Percentiles rank a stretch among this genome's conserved stretches.
These are phyloP conservation scores for Coffea canephora DNA, from an alignment of 257 asterid species.

Conservation along the genomic window DNA sequence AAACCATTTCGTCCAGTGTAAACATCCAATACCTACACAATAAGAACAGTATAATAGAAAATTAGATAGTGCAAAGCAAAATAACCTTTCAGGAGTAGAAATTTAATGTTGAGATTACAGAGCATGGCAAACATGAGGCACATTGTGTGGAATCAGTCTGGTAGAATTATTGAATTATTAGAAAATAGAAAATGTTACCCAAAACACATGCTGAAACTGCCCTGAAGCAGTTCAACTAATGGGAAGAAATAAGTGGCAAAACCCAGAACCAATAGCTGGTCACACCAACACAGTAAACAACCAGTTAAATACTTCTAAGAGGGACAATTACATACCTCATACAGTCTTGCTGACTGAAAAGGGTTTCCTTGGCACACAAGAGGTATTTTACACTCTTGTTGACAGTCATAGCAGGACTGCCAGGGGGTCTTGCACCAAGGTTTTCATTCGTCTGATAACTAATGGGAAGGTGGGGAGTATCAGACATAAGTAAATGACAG, in stretches of 20 bases:
- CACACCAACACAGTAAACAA: not conserved
- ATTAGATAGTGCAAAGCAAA: not conserved
- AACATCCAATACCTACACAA: constrained; percentile 74
- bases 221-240: not conserved
- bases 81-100: not conserved
- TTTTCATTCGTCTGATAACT: not conserved
- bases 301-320: not conserved
- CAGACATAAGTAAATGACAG: too few species aligned
- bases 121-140: not conserved
- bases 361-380: not conserved
- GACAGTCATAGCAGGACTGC: not conserved
- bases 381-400: not conserved
- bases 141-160: not conserved
- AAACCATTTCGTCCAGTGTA: constrained; percentile 81
- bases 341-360: not conserved
- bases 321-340: not conserved
- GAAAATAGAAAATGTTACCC: too few species aligned
- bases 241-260: too few species aligned
- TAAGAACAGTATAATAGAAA: not conserved
- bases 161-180: too few species aligned
- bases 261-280: too few species aligned
- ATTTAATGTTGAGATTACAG: not conserved
- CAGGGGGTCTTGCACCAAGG: not conserved
- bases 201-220: too few species aligned
- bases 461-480: too few species aligned